Base-by-base conservation (phyloP, 768 basidiomycete species). In the Leccinum ochraceum region DNA sequence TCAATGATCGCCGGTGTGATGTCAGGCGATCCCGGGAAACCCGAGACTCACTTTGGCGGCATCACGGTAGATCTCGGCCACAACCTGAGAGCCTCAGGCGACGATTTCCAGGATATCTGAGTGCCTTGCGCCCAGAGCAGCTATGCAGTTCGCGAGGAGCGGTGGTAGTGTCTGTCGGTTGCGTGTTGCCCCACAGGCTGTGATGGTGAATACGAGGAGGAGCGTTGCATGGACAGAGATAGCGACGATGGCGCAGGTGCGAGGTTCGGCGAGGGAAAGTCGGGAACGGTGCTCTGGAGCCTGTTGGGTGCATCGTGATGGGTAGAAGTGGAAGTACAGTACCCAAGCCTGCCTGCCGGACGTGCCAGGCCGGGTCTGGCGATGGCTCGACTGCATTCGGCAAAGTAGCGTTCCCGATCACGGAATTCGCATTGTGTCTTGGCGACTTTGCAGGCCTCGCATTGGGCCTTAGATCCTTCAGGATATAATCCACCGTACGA, bases 371-470 rank as follows among this genome's bases (percentile, higher is more conserved):
- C 86, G 24, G 88, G 84, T 16, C 86, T 86, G 48, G 86, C 83
- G 64, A 92, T 88, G 53, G 88, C 85, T 64, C 89, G 84, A 77
- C 87, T 90, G 42, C 90, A 87, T 73, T 94, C 91, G 60, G 89
- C 89, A 75, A 93, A 93, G 77, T 94, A 94, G 26, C 89, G 84
- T 28, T 28, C 26, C 26, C 26, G 26, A 28, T 28, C 26, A 28
- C 86, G 83, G 74, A 92, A 94, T 59, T 83, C 84, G 75, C 92
- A 94, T 3, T 80, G 78, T 51, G 88, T 83, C 74, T 86, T 87
- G 13, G 88, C 85, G 13, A 80, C 75, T 70, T 82, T 85, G 76
- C 92, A 94, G 3, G 90, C 89, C 68, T 92, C 90, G 74, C 92
- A 94, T 62, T 84, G 84, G 42, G 83, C 69, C 67, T 89, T 28